Evolutionary conservation across 192 early-diverging fungal genomes (phyloP).

Genomic region (Haplosporangium gracile): DNA sequence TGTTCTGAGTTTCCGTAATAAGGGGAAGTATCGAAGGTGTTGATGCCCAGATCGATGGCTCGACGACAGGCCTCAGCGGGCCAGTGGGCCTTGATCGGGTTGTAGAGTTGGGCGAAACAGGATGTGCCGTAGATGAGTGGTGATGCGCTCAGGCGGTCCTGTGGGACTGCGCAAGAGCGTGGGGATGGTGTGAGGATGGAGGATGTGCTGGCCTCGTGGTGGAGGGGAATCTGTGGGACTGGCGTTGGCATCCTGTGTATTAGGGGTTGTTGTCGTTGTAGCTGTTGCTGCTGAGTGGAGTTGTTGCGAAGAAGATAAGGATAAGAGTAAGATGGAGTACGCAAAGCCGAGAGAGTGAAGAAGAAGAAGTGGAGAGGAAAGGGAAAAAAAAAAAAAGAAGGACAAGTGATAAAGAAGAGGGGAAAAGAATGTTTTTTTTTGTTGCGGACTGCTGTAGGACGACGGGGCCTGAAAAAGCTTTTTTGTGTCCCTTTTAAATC

Average conservation of each 20-base stretch:
- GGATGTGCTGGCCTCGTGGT: neutral
- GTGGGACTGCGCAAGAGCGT: slow-evolving; percentile 17
- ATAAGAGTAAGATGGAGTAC: neutral
- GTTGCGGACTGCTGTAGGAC: neutral
- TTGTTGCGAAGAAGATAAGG: neutral
- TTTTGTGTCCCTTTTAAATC: neutral
- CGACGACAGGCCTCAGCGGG: slow-evolving; percentile 61
- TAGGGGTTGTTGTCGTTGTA: neutral
- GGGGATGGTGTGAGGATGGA: neutral
- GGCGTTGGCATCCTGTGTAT: neutral
- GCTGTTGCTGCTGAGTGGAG: neutral
- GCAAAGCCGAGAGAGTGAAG: neutral
- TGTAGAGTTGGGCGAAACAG: slow-evolving; percentile 63
- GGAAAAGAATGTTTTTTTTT: neutral
- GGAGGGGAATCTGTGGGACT: neutral
- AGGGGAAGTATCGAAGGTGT: slow-evolving; percentile 79
- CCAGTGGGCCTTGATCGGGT: slow-evolving; percentile 60
- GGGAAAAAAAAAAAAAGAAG: neutral
- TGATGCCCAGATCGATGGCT: slow-evolving; percentile 71
- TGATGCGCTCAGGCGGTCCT: slow-evolving; percentile 56
- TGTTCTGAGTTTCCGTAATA: slow-evolving; percentile 80
- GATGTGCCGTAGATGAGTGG: slow-evolving; percentile 68
- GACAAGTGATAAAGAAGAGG: neutral
- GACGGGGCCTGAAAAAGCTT: neutral
- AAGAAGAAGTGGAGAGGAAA: neutral